These are phyloP conservation scores for Pisolithus orientalis DNA, from an alignment of 768 basidiomycete species.

Conservation along the genomic window DNA sequence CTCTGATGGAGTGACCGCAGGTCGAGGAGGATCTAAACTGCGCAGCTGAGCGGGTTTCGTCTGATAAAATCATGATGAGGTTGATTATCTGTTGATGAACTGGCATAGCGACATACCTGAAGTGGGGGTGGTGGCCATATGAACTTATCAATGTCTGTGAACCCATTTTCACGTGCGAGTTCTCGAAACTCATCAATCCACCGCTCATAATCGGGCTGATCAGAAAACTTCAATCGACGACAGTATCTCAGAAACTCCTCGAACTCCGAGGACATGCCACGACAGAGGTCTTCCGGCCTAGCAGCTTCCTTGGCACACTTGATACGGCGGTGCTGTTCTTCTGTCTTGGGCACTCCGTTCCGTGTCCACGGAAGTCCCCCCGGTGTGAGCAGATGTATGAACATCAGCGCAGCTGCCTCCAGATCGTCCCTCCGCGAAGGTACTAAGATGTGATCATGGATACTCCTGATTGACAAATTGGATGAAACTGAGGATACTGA, in stretches of 20 bases:
- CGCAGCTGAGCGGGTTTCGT: constrained; percentile 26
- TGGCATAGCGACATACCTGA: constrained; percentile 19
- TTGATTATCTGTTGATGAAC: not conserved
- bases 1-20: constrained; percentile 31
- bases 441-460: constrained; percentile 37
- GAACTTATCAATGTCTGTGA: constrained; percentile 51
- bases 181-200: constrained; percentile 64
- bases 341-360: constrained; percentile 71
- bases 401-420: constrained; percentile 71
- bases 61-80: constrained; percentile 11
- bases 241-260: constrained; percentile 75
- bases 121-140: constrained; percentile 63
- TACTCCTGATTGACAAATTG: constrained; percentile 6
- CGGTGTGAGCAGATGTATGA: constrained; percentile 75
- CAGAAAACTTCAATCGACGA: constrained; percentile 60
- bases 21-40: constrained; percentile 9
- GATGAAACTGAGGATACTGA: constrained; percentile 23
- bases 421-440: constrained; percentile 76
- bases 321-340: constrained; percentile 53
- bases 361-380: constrained; percentile 74
- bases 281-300: constrained; percentile 60
- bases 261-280: constrained; percentile 62
- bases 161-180: constrained; percentile 57
- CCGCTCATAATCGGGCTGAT: constrained; percentile 56
- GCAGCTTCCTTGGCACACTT: constrained; percentile 60